phyloP scores from a whole-genome alignment of 2,329 filamentous ascomycete species.

The Pseudogymnoascus sp. region DNA sequence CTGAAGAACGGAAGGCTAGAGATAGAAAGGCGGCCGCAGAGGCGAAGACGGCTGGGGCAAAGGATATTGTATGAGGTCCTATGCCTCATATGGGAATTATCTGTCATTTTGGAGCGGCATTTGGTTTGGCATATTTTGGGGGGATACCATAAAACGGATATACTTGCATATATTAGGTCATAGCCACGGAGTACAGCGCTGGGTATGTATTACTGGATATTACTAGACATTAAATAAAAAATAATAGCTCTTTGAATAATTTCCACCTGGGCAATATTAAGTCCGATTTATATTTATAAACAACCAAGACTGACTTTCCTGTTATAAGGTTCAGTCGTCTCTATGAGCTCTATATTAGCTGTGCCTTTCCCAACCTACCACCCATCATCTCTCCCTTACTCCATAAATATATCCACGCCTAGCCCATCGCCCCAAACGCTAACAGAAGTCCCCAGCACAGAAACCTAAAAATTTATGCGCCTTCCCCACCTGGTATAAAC shows the following conservation, averaged over 20 bases:
- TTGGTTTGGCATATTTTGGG: background rate
- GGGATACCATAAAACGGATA: background rate
- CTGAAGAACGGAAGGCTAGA: conserved; percentile 17
- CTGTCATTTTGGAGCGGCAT: background rate
- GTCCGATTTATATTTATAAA: background rate
- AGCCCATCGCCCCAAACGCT: background rate
- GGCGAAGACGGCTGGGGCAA: conserved; percentile 13
- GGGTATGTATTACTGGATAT: background rate
- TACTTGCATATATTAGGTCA: background rate
- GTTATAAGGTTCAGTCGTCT: background rate
- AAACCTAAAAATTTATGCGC: background rate
- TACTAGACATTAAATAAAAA: background rate
- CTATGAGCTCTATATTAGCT: background rate
- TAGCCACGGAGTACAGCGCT: background rate
- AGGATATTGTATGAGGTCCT: background rate
- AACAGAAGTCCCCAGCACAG: background rate
- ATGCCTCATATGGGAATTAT: background rate
- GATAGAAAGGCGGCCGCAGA: conserved; percentile 14
- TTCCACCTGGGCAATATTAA: background rate
- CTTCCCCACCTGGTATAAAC: background rate
- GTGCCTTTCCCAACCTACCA: background rate
- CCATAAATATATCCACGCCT: background rate
- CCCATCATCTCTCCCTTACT: background rate
- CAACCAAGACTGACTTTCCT: background rate
- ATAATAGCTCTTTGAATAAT: background rate